Base-by-base conservation (phyloP, 2,329 filamentous ascomycete genomes). In the Raffaelea ambrosiae region DNA sequence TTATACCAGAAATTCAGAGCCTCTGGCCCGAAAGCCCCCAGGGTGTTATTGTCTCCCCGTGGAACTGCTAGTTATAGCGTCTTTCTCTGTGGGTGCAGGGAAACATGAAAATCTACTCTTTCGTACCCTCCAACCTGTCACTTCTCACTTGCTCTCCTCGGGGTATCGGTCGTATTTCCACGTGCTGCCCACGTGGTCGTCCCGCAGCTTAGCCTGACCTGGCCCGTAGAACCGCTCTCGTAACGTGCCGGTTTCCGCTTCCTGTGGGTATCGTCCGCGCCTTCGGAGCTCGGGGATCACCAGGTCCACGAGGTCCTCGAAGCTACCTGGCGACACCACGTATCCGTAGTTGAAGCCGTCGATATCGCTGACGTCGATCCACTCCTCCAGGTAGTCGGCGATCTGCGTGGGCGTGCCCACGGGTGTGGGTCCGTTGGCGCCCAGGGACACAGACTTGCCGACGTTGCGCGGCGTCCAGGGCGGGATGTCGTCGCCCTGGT, bases 301-400 rank as follows among this genome's bases (percentile, higher is more conserved):
- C 2, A 51, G 43, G 35, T 50, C 49, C 13, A 53, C 51, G 14
- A 53, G 31, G 29, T 53, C 51, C 44, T 53, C 51, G 13, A 49
- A 51, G 21, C 38, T 51, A n/a, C 51, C 51, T 10, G 51, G 51
- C 9, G 49, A 33, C 22, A 47, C 40, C 5, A 51, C 44, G 33
- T 49, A 49, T 7, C 49, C 44, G 43, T 18, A 26, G n/a, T 88
- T 88, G 63, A 88, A 88, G 0, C 83, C 84, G 57, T 88, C 83
- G 1, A 87, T 75, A 53, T 85, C 84, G 0, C 79, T 81, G 59
- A 86, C 83, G 5, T 67, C 57, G 0, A 86, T 68, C 83, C 83
- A 88, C 1, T 69, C 64, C 62, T 87, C 80, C 49, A 88, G 69
- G 36, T 75, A 72, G 58, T 88, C 82, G 0, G 80, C 83, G 2